phyloP scores from a whole-genome alignment of 768 basidiomycete genomes.

The Amanita pseudoporphyria region DNA sequence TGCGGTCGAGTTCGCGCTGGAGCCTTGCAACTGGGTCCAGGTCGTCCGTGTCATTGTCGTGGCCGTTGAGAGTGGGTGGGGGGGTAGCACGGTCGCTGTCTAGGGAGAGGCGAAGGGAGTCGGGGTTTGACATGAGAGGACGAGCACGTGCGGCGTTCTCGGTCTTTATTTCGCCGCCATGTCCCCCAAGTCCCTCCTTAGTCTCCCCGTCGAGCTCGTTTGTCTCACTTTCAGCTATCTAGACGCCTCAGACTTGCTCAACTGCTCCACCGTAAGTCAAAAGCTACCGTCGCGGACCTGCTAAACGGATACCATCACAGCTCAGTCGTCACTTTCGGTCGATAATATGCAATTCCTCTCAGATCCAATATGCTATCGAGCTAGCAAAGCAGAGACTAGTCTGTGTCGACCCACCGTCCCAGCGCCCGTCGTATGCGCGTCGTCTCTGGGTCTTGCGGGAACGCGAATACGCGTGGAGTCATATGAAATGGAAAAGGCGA shows the following conservation, averaged over 20 bases:
- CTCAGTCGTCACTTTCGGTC: constrained; percentile 32
- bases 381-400: constrained; percentile 37
- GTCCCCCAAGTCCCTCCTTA: constrained; percentile 6
- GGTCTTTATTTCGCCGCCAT: background rate
- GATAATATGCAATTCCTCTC: constrained; percentile 33
- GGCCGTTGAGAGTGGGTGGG: constrained; percentile 23
- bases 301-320: constrained; percentile 3
- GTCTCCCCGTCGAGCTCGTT: constrained; percentile 17
- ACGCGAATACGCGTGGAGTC: constrained; percentile 40
- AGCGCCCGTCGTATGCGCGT: constrained; percentile 24
- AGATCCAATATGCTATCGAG: constrained; percentile 40
- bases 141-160: constrained; percentile 6
- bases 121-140: constrained; percentile 6
- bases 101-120: constrained; percentile 29
- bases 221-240: constrained; percentile 17
- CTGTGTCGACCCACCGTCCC: constrained; percentile 22
- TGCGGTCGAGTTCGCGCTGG: constrained; percentile 65
- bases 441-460: constrained; percentile 31
- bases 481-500: constrained; percentile 27
- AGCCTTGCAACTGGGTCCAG: constrained; percentile 49
- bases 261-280: constrained; percentile 8
- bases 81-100: constrained; percentile 35
- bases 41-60: constrained; percentile 25
- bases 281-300: background rate
- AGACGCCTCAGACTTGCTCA: constrained; percentile 15